Percentiles rank a stretch among this genome's conserved stretches.
Conservation (phyloP, 2,329 filamentous ascomycete genomes). For the Fusarium cyanostomum region DNA sequence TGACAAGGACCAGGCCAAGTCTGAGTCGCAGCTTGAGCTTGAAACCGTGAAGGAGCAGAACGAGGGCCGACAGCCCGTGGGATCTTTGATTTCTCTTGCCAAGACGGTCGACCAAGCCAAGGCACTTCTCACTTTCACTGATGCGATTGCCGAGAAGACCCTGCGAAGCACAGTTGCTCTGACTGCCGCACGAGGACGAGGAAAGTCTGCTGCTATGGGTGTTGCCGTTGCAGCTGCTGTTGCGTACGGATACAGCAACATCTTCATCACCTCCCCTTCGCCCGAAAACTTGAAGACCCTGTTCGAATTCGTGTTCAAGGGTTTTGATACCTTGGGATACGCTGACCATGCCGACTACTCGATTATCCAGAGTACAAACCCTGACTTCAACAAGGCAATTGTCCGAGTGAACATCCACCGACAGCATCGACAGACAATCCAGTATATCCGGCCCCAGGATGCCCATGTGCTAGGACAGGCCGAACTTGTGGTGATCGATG, state of each 20-base stretch:
- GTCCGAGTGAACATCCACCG: constrained; percentile 96
- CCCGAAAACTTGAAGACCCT: constrained; percentile 98
- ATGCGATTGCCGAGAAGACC: constrained; percentile 96
- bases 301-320: constrained; percentile 98
- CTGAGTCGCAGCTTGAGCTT: constrained; percentile 77
- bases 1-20: constrained; percentile 77
- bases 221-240: constrained; percentile 94
- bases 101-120: constrained; percentile 96
- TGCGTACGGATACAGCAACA: constrained; percentile 97
- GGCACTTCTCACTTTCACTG: constrained; percentile 94
- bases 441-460: constrained; percentile 98
- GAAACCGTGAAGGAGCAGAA: constrained; percentile 88
- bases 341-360: constrained; percentile 97
- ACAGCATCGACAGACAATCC: constrained; percentile 95
- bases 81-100: constrained; percentile 83
- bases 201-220: constrained; percentile 96
- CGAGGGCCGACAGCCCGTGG: constrained; percentile 85
- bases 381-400: constrained; percentile 98
- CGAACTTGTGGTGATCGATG: constrained; percentile 94
- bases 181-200: constrained; percentile 92
- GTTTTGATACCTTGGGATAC: constrained; percentile 93
- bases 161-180: constrained; percentile 91
- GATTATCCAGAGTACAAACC: constrained; percentile 97
- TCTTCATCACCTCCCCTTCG: constrained; percentile 97
- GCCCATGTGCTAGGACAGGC: constrained; percentile 94